These are phyloP conservation scores for Syncephalastrum contaminatum DNA, from an alignment of 371 early-diverging fungal species.

Conservation along the genomic window DNA sequence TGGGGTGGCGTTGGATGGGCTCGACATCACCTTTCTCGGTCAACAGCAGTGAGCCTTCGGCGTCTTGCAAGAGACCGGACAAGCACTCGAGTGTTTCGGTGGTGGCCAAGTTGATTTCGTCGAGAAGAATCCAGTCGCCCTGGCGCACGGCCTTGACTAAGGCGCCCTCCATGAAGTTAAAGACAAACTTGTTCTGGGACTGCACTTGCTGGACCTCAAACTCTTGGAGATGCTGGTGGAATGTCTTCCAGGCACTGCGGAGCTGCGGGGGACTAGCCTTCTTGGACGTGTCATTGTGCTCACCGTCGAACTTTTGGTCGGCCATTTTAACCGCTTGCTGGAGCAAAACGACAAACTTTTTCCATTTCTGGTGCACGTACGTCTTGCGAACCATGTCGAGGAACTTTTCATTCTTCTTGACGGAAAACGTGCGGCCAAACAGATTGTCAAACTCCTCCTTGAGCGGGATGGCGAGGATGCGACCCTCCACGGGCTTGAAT, in stretches of 20 bases:
- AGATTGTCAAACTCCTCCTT: conserved; percentile 83
- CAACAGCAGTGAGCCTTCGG: conserved; percentile 77
- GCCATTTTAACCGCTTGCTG: conserved; percentile 77
- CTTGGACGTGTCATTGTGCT: conserved; percentile 31
- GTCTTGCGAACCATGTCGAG: conserved; percentile 76
- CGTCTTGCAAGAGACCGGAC: conserved; percentile 86
- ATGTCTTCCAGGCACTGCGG: conserved; percentile 61
- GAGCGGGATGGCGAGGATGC: conserved; percentile 76
- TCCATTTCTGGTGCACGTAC: conserved; percentile 77
- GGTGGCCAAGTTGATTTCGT: conserved; percentile 98
- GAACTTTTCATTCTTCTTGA: conserved; percentile 83
- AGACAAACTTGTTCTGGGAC: conserved; percentile 80
- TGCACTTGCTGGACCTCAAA: conserved; percentile 77
- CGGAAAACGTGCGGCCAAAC: conserved; percentile 87
- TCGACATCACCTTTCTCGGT: conserved; percentile 92
- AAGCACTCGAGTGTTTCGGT: conserved; percentile 94
- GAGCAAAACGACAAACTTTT: conserved; percentile 71
- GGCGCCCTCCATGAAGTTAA: conserved; percentile 93
- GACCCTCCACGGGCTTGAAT: conserved; percentile 94
- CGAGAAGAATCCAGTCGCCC: conserved; percentile 98
- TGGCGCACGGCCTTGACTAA: conserved; percentile 89
- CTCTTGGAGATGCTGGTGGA: conserved; percentile 52
- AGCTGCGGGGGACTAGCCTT: conserved; percentile 46
- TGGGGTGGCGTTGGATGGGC: conserved; percentile 87
- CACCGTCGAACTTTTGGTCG: conserved; percentile 53